These are phyloP conservation scores for Lachnellula arida DNA, from an alignment of 2,329 filamentous ascomycete species.

Conservation along the genomic window DNA sequence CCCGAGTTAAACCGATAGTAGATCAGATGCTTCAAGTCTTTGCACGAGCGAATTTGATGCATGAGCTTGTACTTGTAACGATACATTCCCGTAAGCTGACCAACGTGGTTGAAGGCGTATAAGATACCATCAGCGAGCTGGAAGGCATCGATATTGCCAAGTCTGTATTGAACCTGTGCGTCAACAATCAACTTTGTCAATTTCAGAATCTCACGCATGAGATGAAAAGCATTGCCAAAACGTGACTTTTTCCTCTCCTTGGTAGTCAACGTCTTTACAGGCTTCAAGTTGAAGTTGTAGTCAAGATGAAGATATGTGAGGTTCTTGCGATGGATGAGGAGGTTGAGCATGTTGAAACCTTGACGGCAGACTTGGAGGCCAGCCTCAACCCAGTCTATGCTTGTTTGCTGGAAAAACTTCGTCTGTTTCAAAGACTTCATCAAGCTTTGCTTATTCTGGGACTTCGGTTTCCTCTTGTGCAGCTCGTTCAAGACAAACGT, in stretches of 20 bases:
- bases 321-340: slow-evolving; percentile 97
- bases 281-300: slow-evolving; percentile 99
- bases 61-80: slow-evolving; percentile 99
- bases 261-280: slow-evolving; percentile 95
- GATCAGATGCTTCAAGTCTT: slow-evolving; percentile 97
- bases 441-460: slow-evolving; percentile 89
- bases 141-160: slow-evolving; percentile 98
- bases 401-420: slow-evolving; percentile 99
- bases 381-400: slow-evolving; percentile 98
- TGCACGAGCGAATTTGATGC: slow-evolving; percentile 99
- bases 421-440: slow-evolving; percentile 88
- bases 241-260: slow-evolving; percentile 99
- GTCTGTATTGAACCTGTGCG: slow-evolving; percentile 93
- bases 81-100: slow-evolving; percentile 98
- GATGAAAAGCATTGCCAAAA: slow-evolving; percentile 97
- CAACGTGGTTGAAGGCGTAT: slow-evolving; percentile 99
- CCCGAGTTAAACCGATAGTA: slow-evolving; percentile 99
- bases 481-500: slow-evolving; percentile 94
- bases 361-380: slow-evolving; percentile 97
- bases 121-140: slow-evolving; percentile 96
- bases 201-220: slow-evolving; percentile 96
- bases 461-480: slow-evolving; percentile 93
- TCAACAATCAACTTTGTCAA: slow-evolving; percentile 97
- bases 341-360: slow-evolving; percentile 98
- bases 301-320: slow-evolving; percentile 96